phyloP scores from a whole-genome alignment of 2,329 filamentous ascomycete species.

The Fusarium sp. region DNA sequence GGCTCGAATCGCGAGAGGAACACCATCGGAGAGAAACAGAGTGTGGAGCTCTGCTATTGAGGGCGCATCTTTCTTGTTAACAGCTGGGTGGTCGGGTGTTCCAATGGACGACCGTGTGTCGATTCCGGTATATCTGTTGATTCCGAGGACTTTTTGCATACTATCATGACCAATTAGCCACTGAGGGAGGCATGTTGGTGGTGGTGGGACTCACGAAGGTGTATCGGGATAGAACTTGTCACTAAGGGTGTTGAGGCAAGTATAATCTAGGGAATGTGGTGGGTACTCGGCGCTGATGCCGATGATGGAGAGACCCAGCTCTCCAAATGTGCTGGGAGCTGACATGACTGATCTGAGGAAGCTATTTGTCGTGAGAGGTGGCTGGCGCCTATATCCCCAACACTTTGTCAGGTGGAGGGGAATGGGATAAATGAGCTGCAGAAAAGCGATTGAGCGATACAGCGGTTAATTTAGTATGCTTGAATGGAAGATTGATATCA shows the following conservation, averaged over 20 bases:
- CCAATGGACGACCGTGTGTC: constrained; percentile 71
- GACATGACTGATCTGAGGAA: constrained; percentile 50
- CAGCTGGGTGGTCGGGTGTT: constrained; percentile 67
- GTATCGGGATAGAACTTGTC: constrained; percentile 68
- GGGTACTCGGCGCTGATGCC: constrained; percentile 71
- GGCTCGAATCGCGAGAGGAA: constrained; percentile 66
- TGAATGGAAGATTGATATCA: neutral
- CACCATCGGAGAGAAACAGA: constrained; percentile 65
- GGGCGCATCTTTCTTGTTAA: constrained; percentile 63
- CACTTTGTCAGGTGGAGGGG: constrained; percentile 26
- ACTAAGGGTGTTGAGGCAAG: constrained; percentile 62
- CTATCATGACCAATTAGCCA: constrained; percentile 47
- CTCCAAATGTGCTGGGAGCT: constrained; percentile 53
- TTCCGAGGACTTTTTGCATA: constrained; percentile 70
- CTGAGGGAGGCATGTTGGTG: neutral
- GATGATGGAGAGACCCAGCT: constrained; percentile 68
- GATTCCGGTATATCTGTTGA: constrained; percentile 73
- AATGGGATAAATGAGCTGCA: neutral
- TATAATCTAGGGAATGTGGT: constrained; percentile 61
- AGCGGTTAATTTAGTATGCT: neutral
- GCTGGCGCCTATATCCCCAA: constrained; percentile 26
- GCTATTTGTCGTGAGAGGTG: neutral
- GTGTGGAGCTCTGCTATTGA: constrained; percentile 65
- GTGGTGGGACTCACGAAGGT: constrained; percentile 59
- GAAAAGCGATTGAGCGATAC: neutral